Evolutionary conservation across 352 stramenopile genomes (phyloP).

Genomic region (Globisporangium okanoganense): DNA sequence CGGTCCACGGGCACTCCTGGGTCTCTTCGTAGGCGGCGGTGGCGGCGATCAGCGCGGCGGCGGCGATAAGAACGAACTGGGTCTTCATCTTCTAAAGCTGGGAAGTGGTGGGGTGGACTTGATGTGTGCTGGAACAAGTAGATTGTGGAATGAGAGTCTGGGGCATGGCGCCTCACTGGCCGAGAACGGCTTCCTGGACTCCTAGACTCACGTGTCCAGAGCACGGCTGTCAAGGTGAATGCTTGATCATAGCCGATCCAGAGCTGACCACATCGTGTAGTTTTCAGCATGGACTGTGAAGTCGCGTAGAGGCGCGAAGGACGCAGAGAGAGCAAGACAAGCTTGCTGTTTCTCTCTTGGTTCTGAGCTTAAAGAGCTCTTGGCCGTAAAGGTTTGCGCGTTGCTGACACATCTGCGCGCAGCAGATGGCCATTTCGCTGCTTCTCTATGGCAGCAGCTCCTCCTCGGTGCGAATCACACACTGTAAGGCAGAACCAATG

Average conservation of each 20-base stretch:
- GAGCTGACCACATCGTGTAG: background rate
- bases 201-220: background rate
- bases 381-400: background rate
- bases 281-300: background rate
- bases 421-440: background rate
- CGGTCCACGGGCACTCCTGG: slow-evolving; percentile 9
- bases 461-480: background rate
- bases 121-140: slow-evolving; percentile 9
- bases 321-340: background rate
- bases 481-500: background rate
- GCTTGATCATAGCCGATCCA: background rate
- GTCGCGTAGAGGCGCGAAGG: background rate
- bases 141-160: slow-evolving; percentile 13
- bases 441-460: background rate
- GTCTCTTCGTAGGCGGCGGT: slow-evolving; percentile 11
- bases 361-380: background rate
- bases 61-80: slow-evolving; percentile 5
- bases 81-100: slow-evolving; percentile 14
- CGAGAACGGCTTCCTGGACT: background rate
- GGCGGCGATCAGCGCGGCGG: slow-evolving; percentile 1
- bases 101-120: slow-evolving; percentile 1
- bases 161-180: background rate
- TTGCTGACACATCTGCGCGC: background rate
- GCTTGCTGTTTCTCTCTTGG: background rate
- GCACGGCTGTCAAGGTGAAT: background rate